phyloP scores from a whole-genome alignment of 2,329 filamentous ascomycete species.

The Claviceps digitariae region DNA sequence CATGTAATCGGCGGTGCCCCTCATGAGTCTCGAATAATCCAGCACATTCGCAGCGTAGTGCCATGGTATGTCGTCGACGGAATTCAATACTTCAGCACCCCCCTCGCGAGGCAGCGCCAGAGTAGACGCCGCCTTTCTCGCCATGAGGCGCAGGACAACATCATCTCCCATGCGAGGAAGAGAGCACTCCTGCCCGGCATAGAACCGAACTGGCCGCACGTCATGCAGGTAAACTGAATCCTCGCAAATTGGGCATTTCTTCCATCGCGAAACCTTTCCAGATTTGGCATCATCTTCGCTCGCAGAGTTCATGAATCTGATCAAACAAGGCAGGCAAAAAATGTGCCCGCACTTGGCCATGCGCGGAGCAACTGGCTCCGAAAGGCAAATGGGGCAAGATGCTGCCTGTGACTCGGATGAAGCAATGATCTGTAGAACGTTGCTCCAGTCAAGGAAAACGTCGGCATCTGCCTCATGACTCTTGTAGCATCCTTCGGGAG shows the following conservation, averaged over 20 bases:
- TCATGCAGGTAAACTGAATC: conserved; percentile 90
- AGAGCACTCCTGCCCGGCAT: conserved; percentile 72
- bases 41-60: conserved; percentile 86
- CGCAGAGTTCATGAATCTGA: conserved; percentile 86
- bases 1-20: conserved; percentile 85
- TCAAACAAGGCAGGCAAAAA: conserved; percentile 84
- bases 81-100: conserved; percentile 51
- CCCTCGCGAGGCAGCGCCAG: conserved; percentile 78
- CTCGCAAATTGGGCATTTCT: conserved; percentile 93
- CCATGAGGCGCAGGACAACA: conserved; percentile 77
- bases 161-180: conserved; percentile 74
- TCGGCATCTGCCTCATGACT: conserved; percentile 77
- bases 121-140: conserved; percentile 66
- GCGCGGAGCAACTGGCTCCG: conserved; percentile 78
- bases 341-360: conserved; percentile 98
- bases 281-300: conserved; percentile 53
- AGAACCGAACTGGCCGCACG: conserved; percentile 79
- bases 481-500: conserved; percentile 65
- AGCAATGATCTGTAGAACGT: conserved; percentile 81
- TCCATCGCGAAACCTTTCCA: conserved; percentile 66
- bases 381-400: conserved; percentile 90
- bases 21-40: conserved; percentile 93
- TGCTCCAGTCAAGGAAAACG: conserved; percentile 77
- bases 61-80: conserved; percentile 77
- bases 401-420: conserved; percentile 79